A percentile compares a stretch with the other conserved stretches of the same genome.
Evolutionary conservation across 2,329 filamentous ascomycete species (phyloP).

Genomic region (Fusarium napiforme): DNA sequence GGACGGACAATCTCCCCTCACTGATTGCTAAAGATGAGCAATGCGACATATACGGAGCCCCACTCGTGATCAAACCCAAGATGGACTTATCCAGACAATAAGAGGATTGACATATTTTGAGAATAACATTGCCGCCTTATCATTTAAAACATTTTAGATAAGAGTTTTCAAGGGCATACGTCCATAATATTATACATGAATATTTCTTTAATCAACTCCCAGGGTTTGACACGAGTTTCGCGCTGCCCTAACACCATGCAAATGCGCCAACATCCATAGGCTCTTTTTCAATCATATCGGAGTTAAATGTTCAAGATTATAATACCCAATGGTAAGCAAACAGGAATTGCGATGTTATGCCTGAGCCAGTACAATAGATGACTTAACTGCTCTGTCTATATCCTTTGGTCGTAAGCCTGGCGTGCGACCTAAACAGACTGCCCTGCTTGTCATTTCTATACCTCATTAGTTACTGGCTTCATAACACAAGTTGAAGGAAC

Average conservation of each 20-base stretch:
- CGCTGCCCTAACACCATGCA: constrained; percentile 10
- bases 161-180: background rate
- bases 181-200: background rate
- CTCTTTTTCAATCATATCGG: background rate
- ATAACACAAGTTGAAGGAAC: background rate
- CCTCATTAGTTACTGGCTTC: background rate
- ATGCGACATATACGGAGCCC: constrained; percentile 2
- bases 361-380: constrained; percentile 30
- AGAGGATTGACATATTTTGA: background rate
- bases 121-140: too few species aligned
- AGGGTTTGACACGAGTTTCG: background rate
- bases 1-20: constrained; percentile 8
- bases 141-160: background rate
- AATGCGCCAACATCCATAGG: background rate
- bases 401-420: constrained; percentile 55
- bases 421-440: constrained; percentile 54
- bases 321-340: background rate
- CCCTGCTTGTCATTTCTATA: constrained; percentile 50
- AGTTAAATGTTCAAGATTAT: background rate
- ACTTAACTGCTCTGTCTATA: constrained; percentile 47
- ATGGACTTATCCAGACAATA: background rate
- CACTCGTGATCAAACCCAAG: constrained; percentile 10
- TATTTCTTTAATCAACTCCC: background rate
- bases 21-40: background rate
- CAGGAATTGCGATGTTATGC: background rate